Percentiles rank a stretch among this genome's conserved stretches.
Evolutionary conservation across 2,329 filamentous ascomycete genomes (phyloP).

Genomic region (Neurospora sp.): DNA sequence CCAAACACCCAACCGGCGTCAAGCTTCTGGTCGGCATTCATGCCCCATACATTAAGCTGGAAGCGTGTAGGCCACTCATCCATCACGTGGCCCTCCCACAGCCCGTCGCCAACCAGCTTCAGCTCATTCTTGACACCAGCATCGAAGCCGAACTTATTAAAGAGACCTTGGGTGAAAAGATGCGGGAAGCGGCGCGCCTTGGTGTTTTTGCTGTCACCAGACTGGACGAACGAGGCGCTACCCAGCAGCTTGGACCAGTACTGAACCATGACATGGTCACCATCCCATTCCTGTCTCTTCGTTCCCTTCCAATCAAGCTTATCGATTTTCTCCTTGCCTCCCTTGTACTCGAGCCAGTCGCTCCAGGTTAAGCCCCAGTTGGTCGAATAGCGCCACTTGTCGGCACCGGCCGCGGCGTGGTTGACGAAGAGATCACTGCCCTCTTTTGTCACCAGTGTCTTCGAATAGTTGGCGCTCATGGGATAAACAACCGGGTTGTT

Average conservation of each 20-base stretch:
- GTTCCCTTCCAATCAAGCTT: slow-evolving; percentile 47
- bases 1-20: slow-evolving; percentile 50
- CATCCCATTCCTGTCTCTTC: slow-evolving; percentile 45
- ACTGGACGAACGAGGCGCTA: slow-evolving; percentile 49
- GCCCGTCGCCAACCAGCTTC: slow-evolving; percentile 33
- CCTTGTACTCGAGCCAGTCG: slow-evolving; percentile 45
- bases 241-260: slow-evolving; percentile 50
- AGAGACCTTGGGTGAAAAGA: slow-evolving; percentile 50
- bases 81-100: slow-evolving; percentile 51
- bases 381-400: slow-evolving; percentile 52
- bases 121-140: slow-evolving; percentile 44
- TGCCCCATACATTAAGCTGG: slow-evolving; percentile 57
- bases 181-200: slow-evolving; percentile 48
- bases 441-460: slow-evolving; percentile 34
- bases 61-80: slow-evolving; percentile 51
- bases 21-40: slow-evolving; percentile 50
- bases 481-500: slow-evolving; percentile 53
- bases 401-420: slow-evolving; percentile 52
- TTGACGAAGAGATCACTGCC: slow-evolving; percentile 34
- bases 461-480: slow-evolving; percentile 45
- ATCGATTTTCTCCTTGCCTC: slow-evolving; percentile 41
- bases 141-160: slow-evolving; percentile 55
- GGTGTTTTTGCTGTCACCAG: slow-evolving; percentile 39
- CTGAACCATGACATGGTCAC: slow-evolving; percentile 51
- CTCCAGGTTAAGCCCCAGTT: slow-evolving; percentile 52